Conservation (phyloP, 768 basidiomycete genomes). For the Gymnopilus junonius region DNA sequence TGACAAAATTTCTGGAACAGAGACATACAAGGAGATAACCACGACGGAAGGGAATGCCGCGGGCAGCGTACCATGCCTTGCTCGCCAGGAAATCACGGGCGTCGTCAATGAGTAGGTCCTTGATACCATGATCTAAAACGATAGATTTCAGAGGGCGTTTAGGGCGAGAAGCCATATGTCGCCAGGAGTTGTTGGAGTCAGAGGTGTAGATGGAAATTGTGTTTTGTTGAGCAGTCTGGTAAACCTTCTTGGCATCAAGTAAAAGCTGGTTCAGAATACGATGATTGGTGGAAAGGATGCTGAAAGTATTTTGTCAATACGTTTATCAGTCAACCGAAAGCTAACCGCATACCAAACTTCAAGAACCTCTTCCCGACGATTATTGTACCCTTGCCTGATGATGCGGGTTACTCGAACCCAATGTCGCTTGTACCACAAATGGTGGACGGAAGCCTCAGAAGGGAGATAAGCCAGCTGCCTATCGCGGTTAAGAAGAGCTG, state of each 20-base stretch:
- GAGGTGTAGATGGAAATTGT: slow-evolving; percentile 57
- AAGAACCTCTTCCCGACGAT: slow-evolving; percentile 41
- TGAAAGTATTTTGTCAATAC: not conserved
- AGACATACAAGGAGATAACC: slow-evolving; percentile 65
- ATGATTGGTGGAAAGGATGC: slow-evolving; percentile 55
- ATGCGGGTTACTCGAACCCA: slow-evolving; percentile 44
- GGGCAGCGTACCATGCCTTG: slow-evolving; percentile 72
- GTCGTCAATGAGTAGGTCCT: slow-evolving; percentile 68
- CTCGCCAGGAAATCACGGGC: slow-evolving; percentile 71
- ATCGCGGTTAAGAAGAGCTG: slow-evolving; percentile 22
- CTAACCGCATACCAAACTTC: slow-evolving; percentile 50
- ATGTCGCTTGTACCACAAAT: slow-evolving; percentile 55
- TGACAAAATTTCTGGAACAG: not conserved
- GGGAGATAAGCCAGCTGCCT: slow-evolving; percentile 50
- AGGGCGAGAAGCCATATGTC: slow-evolving; percentile 55
- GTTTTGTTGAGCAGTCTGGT: slow-evolving; percentile 55
- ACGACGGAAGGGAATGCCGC: slow-evolving; percentile 82
- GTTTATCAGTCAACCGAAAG: no score
- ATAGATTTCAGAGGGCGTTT: slow-evolving; percentile 73
- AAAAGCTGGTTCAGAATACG: slow-evolving; percentile 55
- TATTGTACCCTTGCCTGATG: slow-evolving; percentile 36
- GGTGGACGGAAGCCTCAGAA: slow-evolving; percentile 39
- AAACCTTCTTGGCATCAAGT: slow-evolving; percentile 55
- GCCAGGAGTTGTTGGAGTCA: slow-evolving; percentile 56
- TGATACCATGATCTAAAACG: slow-evolving; percentile 71